Evolutionary conservation across 2,329 filamentous ascomycete genomes (phyloP).

Genomic region (Septoria petroselini): DNA sequence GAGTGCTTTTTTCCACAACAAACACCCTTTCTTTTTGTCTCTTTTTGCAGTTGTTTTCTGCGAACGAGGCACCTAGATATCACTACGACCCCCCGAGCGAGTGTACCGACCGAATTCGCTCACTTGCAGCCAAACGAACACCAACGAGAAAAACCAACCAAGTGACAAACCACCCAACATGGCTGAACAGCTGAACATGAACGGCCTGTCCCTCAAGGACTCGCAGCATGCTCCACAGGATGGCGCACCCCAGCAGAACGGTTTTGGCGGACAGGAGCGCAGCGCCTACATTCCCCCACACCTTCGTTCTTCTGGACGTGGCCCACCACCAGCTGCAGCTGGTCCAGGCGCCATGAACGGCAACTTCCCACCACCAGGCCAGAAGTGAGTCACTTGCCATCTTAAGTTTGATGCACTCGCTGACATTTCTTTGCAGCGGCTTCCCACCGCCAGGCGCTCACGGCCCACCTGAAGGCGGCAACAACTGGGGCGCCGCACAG

Average conservation of each 20-base stretch:
- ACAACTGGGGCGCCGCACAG: slow-evolving; percentile 52
- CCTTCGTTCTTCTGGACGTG: slow-evolving; percentile 56
- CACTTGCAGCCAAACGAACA: slow-evolving; percentile 24
- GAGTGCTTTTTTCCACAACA: slow-evolving; percentile 5
- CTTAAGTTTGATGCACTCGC: neutral
- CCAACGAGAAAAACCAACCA: slow-evolving; percentile 12
- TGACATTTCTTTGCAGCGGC: slow-evolving; percentile 43
- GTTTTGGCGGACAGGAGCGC: slow-evolving; percentile 51
- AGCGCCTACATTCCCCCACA: slow-evolving; percentile 83
- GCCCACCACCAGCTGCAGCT: slow-evolving; percentile 45
- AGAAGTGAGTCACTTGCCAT: slow-evolving; percentile 28
- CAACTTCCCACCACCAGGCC: slow-evolving; percentile 40
- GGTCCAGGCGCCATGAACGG: slow-evolving; percentile 53
- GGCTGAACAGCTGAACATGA: slow-evolving; percentile 83
- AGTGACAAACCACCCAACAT: slow-evolving; percentile 45
- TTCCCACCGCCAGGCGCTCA: slow-evolving; percentile 34
- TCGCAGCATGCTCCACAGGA: slow-evolving; percentile 55
- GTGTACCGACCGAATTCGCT: slow-evolving; percentile 33
- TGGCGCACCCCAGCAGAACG: slow-evolving; percentile 41
- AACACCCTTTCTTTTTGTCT: slow-evolving; percentile 20
- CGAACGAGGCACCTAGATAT: slow-evolving; percentile 20
- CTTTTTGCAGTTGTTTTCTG: slow-evolving; percentile 25
- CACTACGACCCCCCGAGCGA: slow-evolving; percentile 11
- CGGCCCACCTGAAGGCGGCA: slow-evolving; percentile 15
- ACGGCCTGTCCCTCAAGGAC: slow-evolving; percentile 67